phyloP scores from a whole-genome alignment of 768 basidiomycete genomes.

The Tubosaeta brunneosetosa region DNA sequence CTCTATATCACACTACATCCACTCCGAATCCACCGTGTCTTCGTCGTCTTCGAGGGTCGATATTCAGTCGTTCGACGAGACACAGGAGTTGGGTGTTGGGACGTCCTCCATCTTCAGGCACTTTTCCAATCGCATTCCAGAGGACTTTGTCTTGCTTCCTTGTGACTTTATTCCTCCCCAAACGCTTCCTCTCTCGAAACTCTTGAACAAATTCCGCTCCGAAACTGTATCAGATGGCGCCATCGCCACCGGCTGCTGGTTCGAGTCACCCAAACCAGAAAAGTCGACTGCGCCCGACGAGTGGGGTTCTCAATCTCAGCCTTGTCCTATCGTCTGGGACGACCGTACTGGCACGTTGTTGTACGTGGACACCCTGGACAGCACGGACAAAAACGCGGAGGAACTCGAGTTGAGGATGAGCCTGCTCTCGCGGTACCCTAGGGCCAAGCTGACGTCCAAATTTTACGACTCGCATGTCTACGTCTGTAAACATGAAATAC shows the following conservation, averaged over 20 bases:
- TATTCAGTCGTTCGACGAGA: slow-evolving; percentile 76
- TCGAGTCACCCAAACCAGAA: slow-evolving; percentile 44
- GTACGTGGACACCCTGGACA: slow-evolving; percentile 68
- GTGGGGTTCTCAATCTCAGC: slow-evolving; percentile 49
- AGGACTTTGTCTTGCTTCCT: slow-evolving; percentile 85
- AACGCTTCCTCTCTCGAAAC: slow-evolving; percentile 57
- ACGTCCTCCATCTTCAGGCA: slow-evolving; percentile 74
- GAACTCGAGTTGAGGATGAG: slow-evolving; percentile 74
- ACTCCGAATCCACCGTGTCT: slow-evolving; percentile 63
- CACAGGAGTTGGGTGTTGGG: slow-evolving; percentile 58
- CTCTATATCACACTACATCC: slow-evolving; percentile 78
- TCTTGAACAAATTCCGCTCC: slow-evolving; percentile 80
- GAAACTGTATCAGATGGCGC: slow-evolving; percentile 60
- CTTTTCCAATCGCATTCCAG: slow-evolving; percentile 69
- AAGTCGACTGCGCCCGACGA: slow-evolving; percentile 59
- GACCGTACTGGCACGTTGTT: slow-evolving; percentile 59
- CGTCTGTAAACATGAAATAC: slow-evolving; percentile 69
- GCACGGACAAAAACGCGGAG: slow-evolving; percentile 60
- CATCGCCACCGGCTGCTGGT: slow-evolving; percentile 68
- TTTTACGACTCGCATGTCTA: slow-evolving; percentile 90
- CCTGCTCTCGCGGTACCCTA: slow-evolving; percentile 74
- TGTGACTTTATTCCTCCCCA: slow-evolving; percentile 87
- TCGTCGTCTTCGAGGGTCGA: slow-evolving; percentile 67
- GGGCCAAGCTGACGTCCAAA: slow-evolving; percentile 58
- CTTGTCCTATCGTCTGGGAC: slow-evolving; percentile 64